phyloP scores from a whole-genome alignment of 306 rosid genomes.

The Cucurbita ficifolia region DNA sequence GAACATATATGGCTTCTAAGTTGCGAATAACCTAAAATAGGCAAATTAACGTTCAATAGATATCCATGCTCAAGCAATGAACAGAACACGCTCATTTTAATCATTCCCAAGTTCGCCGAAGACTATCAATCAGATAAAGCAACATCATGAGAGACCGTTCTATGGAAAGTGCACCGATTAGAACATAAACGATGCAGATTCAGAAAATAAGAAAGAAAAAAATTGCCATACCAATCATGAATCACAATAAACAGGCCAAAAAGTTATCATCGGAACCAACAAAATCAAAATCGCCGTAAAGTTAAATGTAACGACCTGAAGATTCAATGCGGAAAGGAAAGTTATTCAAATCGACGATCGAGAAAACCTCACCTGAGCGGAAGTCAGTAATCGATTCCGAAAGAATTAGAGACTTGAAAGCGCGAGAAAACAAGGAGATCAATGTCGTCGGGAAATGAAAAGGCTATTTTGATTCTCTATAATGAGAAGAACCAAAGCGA shows the following conservation, averaged over 20 bases:
- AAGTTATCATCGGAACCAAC: not conserved
- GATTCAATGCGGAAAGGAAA: not conserved
- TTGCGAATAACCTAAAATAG: not conserved
- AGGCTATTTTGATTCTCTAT: no score
- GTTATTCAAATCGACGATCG: not conserved
- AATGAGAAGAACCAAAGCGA: slow-evolving; percentile 5
- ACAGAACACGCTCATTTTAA: not conserved
- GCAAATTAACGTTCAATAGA: not conserved
- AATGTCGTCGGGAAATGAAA: no score
- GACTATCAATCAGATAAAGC: not conserved
- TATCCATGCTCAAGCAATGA: not conserved
- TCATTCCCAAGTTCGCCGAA: not conserved
- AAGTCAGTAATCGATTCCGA: no score
- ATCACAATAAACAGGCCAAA: not conserved
- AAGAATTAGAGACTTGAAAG: no score
- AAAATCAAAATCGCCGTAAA: not conserved
- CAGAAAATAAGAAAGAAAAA: not conserved
- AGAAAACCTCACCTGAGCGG: not conserved
- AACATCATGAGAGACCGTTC: not conserved
- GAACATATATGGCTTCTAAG: no score
- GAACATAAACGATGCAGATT: not conserved
- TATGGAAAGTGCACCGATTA: not conserved
- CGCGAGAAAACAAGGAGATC: no score
- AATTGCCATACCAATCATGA: not conserved
- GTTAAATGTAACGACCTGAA: not conserved